A percentile compares a stretch with the other conserved stretches of the same genome.
These are phyloP conservation scores for Cryptococcus sp. DNA, from an alignment of 1,284 basidiomycete genomes.

Conservation along the genomic window DNA sequence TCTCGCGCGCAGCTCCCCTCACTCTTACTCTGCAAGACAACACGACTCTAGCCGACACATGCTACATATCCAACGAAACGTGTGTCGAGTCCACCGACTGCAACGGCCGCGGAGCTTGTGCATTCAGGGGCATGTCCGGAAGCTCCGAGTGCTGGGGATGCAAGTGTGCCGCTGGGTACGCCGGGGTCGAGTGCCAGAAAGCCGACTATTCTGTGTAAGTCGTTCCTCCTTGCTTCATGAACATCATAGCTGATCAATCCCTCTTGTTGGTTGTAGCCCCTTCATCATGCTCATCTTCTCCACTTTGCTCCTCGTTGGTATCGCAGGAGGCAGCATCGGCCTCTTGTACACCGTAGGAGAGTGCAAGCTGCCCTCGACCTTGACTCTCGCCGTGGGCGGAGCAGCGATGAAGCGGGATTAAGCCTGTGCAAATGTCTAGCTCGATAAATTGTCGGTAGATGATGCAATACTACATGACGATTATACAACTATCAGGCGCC, in stretches of 20 bases:
- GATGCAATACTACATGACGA: not conserved
- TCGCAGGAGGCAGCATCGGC: conserved; percentile 34
- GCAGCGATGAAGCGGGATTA: conserved; percentile 39
- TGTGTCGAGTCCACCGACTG: conserved; percentile 38
- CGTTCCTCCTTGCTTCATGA: not conserved
- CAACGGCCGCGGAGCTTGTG: conserved; percentile 38
- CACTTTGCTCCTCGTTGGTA: conserved; percentile 33
- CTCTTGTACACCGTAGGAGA: conserved; percentile 46
- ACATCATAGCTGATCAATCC: not conserved
- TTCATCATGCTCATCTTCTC: conserved; percentile 49
- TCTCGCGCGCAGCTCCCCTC: conserved; percentile 10
- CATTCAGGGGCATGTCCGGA: conserved; percentile 25
- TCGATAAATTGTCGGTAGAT: conserved; percentile 8
- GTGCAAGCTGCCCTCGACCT: conserved; percentile 49
- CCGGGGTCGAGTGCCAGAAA: conserved; percentile 45
- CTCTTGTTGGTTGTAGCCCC: conserved; percentile 27
- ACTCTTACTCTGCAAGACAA: conserved; percentile 10
- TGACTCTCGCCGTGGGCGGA: conserved; percentile 47
- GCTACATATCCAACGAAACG: conserved; percentile 40
- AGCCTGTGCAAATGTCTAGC: not conserved
- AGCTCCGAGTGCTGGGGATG: conserved; percentile 47
- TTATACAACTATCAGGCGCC: no score
- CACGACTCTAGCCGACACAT: conserved; percentile 23
- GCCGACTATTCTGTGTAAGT: conserved; percentile 47
- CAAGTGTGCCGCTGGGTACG: conserved; percentile 37